Base-by-base conservation (phyloP, 108 stramenopile genomes). In the Cyclotella kingstonii region DNA sequence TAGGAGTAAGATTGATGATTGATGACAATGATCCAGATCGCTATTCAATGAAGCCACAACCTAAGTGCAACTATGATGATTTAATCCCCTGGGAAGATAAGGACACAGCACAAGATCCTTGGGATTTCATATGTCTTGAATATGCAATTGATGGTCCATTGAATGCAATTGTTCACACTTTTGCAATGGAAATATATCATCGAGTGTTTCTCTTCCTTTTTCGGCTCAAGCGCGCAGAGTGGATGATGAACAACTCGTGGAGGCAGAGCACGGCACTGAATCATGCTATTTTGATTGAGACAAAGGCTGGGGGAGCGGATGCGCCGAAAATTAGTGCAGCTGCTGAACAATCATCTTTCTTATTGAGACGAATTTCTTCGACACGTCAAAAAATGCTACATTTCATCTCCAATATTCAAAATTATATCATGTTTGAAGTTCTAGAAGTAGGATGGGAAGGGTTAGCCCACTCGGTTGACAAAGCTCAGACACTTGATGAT, bases 371-470 rank as follows among this genome's bases (percentile, higher is more conserved):
- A 5, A 91, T 94, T 64, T 83, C 90, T 38, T 85, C 97, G 35
- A 80, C 85, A 18, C 87, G 97, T 2, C 94, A 95, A 28, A 81
- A 93, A 33, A 98, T 99, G 97, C 71, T 91, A 52, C 96, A 97
- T 73, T 93, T 99, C 54, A 77, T 90, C n/a, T 80, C 80, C 54
- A 98, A 97, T 79, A 74, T 99, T 34, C 91, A 92, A 79, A 94
- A 80, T 53, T 99, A 97, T 70, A 66, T 95, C 41, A 97, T 99
- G 96, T 98, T 99, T 66, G 97, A 98, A 73, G 97, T 99, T 17
- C 66, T 99, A 38, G 98, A 99, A 58, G 91, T 84, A 25, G 85
- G 91, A 12, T 99, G 97, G 97, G 77, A 85, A 18, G 60, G 53
- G 50, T 77, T 99, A 8, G 73, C 77, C 14, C 45, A 53, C n/a